Evolutionary conservation across 345 rosid species (phyloP).

Genomic region (Ceriops tagal): DNA sequence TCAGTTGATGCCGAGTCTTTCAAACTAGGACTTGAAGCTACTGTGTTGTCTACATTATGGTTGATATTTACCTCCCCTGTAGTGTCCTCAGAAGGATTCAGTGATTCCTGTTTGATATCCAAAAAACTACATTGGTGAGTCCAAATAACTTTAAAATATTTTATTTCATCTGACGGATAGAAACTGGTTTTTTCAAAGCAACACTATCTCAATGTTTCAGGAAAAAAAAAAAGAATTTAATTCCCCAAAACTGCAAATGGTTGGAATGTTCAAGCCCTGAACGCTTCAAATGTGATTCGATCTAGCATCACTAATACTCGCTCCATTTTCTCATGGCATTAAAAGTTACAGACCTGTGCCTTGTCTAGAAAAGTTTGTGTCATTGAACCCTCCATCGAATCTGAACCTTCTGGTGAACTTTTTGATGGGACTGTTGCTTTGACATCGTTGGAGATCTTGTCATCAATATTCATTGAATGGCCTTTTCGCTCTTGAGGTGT

Average conservation of each 20-base stretch:
- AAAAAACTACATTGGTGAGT: conserved; percentile 4
- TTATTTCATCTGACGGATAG: background rate
- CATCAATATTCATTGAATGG: conserved; percentile 9
- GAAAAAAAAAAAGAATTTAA: background rate
- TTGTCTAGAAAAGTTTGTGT: conserved; percentile 14
- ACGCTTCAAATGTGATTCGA: too few species aligned
- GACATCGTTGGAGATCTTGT: conserved; percentile 13
- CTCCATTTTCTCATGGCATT: too few species aligned
- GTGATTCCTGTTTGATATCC: conserved; percentile 33
- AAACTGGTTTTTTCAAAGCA: background rate
- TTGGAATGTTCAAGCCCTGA: conserved; percentile 1
- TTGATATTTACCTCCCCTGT: conserved; percentile 32
- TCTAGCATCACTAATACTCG: too few species aligned
- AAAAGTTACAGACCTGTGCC: conserved; percentile 38
- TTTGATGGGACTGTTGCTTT: conserved; percentile 13
- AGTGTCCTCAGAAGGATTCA: conserved; percentile 22
- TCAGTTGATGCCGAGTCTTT: background rate
- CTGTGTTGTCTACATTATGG: conserved; percentile 16
- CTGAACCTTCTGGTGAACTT: conserved; percentile 7
- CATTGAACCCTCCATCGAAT: conserved; percentile 5
- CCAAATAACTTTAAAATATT: background rate
- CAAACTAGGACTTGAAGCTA: background rate
- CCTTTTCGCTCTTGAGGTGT: conserved; percentile 14
- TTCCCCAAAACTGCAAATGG: background rate
- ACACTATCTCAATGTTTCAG: too few species aligned